Evolutionary conservation across 805 yeast species (phyloP).

Genomic region (Brettanomyces sp.): DNA sequence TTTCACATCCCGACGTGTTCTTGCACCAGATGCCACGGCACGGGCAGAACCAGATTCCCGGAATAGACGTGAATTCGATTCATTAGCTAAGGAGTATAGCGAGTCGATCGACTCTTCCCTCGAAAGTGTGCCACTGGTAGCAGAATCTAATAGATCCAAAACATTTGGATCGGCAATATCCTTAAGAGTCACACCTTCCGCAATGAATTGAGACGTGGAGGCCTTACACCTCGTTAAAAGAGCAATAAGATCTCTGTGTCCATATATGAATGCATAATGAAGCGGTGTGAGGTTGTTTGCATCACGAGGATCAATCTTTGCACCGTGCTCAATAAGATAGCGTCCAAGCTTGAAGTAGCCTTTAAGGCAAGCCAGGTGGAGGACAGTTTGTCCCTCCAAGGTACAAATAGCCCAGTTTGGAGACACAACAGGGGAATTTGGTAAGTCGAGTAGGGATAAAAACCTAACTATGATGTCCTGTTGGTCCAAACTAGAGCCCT

Average conservation of each 20-base stretch:
- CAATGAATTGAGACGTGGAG: slow-evolving; percentile 26
- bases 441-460: slow-evolving; percentile 52
- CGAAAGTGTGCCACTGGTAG: neutral
- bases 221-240: slow-evolving; percentile 58
- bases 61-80: slow-evolving; percentile 14
- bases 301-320: slow-evolving; percentile 65
- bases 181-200: slow-evolving; percentile 36
- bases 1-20: slow-evolving; percentile 9
- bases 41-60: slow-evolving; percentile 1
- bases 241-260: slow-evolving; percentile 58
- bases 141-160: slow-evolving; percentile 22
- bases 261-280: slow-evolving; percentile 75
- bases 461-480: slow-evolving; percentile 42
- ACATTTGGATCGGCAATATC: slow-evolving; percentile 34
- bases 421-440: slow-evolving; percentile 45
- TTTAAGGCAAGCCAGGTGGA: slow-evolving; percentile 76
- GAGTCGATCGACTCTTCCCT: slow-evolving; percentile 23
- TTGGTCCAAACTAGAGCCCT: slow-evolving; percentile 32
- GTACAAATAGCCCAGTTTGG: slow-evolving; percentile 82
- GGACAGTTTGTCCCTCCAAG: slow-evolving; percentile 73
- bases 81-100: slow-evolving; percentile 18
- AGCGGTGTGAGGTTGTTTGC: slow-evolving; percentile 78
- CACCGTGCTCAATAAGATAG: slow-evolving; percentile 54
- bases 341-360: slow-evolving; percentile 57
- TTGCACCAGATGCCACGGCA: neutral